Base-by-base conservation (phyloP, 1,284 basidiomycete species). In the Ustilago esculenta region DNA sequence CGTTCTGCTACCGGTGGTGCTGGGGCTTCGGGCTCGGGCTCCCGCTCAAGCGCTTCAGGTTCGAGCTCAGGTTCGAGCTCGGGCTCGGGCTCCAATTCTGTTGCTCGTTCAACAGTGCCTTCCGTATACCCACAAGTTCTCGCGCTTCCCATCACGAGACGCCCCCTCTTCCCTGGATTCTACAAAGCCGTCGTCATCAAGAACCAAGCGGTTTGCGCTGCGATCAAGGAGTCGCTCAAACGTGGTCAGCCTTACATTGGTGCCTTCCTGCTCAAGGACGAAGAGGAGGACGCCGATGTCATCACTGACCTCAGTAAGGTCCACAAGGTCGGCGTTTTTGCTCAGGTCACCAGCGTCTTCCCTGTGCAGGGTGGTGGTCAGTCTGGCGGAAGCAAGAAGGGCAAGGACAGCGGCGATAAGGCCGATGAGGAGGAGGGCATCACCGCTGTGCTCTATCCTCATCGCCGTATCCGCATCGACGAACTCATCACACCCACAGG, bases 221-320 rank as follows among this genome's bases (percentile, higher is more conserved):
- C 94, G 5, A 92, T 98, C 80, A 92, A 94, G 84, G 94, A 98
- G 79, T 92, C 95, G 86, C 92, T 97, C 87, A 90, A 91, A 78
- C 91, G 93, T 47, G 94, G 95, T 3, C 95, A 98, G 83, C 94
- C 94, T 0, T 98, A 98, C 83, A 88, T 99, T 61, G 95, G 96
- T 57, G 96, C 95, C 21, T 98, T 98, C 86, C 84, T 98, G 36
- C 89, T 98, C 77, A 98, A 97, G 85, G 94, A 98, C 82, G 92
- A 94, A 72, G 89, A 93, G 72, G 87, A 90, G 55, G 95, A 98
- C 83, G 90, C 90, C 75, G 96, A 98, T 82, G 88, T 95, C 57
- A 96, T 98, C 77, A 91, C 90, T 64, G 90, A 91, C 77, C 83
- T 92, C 47, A 87, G 91, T 83, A 89, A 92, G 61, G 93, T 98